Percentiles rank a stretch among this genome's conserved stretches.
phyloP scores from a whole-genome alignment of 805 yeast genomes.

The Candida broadrunensis region DNA sequence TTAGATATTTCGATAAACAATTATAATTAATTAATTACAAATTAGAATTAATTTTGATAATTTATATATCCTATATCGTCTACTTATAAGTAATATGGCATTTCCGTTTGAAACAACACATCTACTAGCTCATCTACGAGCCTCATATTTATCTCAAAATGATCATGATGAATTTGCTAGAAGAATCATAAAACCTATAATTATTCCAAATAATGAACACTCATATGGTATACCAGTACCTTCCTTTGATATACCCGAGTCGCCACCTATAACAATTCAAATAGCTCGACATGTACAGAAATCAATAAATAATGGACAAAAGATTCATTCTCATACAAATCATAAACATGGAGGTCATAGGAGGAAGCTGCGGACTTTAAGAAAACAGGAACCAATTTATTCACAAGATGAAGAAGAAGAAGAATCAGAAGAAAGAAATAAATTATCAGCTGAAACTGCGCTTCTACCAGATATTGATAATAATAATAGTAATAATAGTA shows the following conservation, averaged over 20 bases:
- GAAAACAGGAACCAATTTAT: neutral
- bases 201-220: conserved; percentile 5
- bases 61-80: no score
- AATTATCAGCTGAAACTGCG: no score
- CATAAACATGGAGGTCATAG: neutral
- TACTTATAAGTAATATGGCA: no score
- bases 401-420: neutral
- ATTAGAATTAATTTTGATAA: no score
- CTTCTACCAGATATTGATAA: no score
- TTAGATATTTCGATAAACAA: no score
- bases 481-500: no score
- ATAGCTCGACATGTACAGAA: conserved; percentile 20
- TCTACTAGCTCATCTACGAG: conserved; percentile 26
- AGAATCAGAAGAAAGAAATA: neutral
- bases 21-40: no score
- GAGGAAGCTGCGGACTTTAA: neutral
- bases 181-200: conserved; percentile 17
- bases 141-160: conserved; percentile 20
- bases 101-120: conserved; percentile 31
- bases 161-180: conserved; percentile 20
- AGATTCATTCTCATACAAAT: neutral
- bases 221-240: neutral
- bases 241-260: conserved; percentile 13
- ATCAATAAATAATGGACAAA: conserved; percentile 5
- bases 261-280: conserved; percentile 32